Evolutionary conservation across 495 filamentous ascomycete species (phyloP).

Genomic region (Annulohypoxylon maeteangense): DNA sequence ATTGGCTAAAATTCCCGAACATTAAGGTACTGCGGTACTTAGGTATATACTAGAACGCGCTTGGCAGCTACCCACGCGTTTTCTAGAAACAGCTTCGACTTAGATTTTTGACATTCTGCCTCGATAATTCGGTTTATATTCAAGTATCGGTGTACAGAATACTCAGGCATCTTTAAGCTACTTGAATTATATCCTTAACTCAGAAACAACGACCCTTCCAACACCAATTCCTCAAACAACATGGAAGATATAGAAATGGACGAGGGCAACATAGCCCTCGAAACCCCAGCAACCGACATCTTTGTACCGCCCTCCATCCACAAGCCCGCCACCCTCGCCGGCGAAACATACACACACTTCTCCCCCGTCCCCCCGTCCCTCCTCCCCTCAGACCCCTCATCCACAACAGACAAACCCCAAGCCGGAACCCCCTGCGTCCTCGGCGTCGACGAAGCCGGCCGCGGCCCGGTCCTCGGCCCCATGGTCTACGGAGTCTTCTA

Average conservation of each 20-base stretch:
- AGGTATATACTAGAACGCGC: slow-evolving; percentile 11
- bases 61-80: slow-evolving; percentile 30
- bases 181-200: neutral
- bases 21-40: neutral
- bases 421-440: slow-evolving; percentile 60
- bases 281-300: slow-evolving; percentile 65
- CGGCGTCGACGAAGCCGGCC: slow-evolving; percentile 94
- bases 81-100: slow-evolving; percentile 20
- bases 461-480: slow-evolving; percentile 93
- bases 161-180: neutral
- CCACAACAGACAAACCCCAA: slow-evolving; percentile 20
- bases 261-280: slow-evolving; percentile 60
- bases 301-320: slow-evolving; percentile 87
- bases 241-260: slow-evolving; percentile 61
- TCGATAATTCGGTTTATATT: neutral
- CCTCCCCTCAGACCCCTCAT: slow-evolving; percentile 56
- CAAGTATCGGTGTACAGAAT: neutral
- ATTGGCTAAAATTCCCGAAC: slow-evolving; percentile 13
- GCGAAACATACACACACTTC: slow-evolving; percentile 85
- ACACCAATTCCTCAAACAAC: neutral
- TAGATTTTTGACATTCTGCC: neutral
- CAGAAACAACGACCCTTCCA: neutral
- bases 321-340: slow-evolving; percentile 67
- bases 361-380: slow-evolving; percentile 72
- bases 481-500: slow-evolving; percentile 98